Evolutionary conservation across 73 alveolate species (phyloP), one percentile per base, ranked within the genome.

Genomic region (Diophrys sp.): DNA sequence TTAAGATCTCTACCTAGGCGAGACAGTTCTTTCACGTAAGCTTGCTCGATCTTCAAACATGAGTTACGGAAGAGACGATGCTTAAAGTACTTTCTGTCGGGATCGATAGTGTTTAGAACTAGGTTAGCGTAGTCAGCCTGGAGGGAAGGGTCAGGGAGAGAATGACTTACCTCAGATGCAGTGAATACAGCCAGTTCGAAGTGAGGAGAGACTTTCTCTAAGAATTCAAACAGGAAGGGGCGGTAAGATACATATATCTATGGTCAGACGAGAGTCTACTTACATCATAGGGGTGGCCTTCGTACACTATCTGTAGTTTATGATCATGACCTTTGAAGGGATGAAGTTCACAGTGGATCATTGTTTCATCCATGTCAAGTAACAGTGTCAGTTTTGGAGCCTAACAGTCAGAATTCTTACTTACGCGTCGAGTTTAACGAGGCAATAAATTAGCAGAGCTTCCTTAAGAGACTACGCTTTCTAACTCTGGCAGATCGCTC

Each of bases 161-260:
- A n/a, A n/a, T n/a, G n/a, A n/a, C n/a, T n/a, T n/a, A n/a, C n/a
- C 78, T 81, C 90, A 31, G 90, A 71, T 33, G 94, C 94, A 23
- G 94, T 87, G 69, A 82, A 87, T 1, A 87, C 79, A n/a, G 71
- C 87, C 5, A 86, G 70, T 67, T 86, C 93, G 73, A 79, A 86
- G 29, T 25, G 23, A 29, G 44, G 53, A 30, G 81, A 31, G 33
- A 79, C 86, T 30, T 33, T 32, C 72, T 80, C 75, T 14, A 86
- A 33, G 73, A 86, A 86, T 33, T 86, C 83, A 0, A 30, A 23
- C 8, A 86, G 76, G 67, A 68, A 73, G 2, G 93, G 93, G 31
- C 93, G 79, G 54, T 76, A 86, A 33, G 93, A 72, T 14, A 74
- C 56, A 67, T 79, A 86, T 56, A 82, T 44, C 84, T 74, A n/a